phyloP scores from a whole-genome alignment of 1,284 basidiomycete species.

The Puccinia triticina region DNA sequence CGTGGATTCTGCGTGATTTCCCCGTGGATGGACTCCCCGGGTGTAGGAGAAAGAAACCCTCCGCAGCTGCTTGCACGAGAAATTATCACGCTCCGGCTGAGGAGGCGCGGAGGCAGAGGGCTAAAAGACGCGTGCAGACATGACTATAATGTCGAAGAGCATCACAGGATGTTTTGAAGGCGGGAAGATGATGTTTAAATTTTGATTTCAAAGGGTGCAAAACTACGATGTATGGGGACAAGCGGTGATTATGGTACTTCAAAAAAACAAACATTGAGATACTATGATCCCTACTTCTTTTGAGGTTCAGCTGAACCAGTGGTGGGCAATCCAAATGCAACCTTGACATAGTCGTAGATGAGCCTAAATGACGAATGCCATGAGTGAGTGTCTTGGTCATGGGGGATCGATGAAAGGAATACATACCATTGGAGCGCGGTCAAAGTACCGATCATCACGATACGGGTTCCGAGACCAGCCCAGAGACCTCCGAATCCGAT shows the following conservation, averaged over 20 bases:
- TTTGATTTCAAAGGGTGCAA: neutral
- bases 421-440: conserved; percentile 58
- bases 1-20: no score
- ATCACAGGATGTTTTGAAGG: no score
- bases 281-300: no score
- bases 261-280: no score
- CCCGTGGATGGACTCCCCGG: no score
- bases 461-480: conserved; percentile 58
- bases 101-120: no score
- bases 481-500: conserved; percentile 59
- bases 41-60: no score
- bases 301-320: conserved; percentile 54
- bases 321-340: conserved; percentile 55
- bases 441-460: conserved; percentile 58
- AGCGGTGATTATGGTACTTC: neutral
- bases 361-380: conserved; percentile 48
- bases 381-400: neutral
- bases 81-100: no score
- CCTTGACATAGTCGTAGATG: conserved; percentile 58
- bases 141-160: no score
- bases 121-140: no score
- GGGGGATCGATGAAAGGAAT: neutral
- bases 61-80: no score
- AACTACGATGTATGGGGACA: neutral
- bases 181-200: no score